phyloP scores from a whole-genome alignment of 257 asterid genomes.

The Henckelia pumila region DNA sequence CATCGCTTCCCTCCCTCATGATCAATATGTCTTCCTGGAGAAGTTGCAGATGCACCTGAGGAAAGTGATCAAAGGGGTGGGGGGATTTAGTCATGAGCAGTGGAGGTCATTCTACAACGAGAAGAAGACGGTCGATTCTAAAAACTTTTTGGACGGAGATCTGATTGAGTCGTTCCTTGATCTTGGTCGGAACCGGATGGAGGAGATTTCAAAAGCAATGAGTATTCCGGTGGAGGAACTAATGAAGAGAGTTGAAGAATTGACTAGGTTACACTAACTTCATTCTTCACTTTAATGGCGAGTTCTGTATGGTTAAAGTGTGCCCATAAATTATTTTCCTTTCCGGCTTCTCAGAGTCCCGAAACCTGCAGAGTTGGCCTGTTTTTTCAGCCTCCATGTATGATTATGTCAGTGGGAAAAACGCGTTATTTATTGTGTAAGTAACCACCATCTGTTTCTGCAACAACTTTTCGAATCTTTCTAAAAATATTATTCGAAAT shows the following conservation, averaged over 20 bases:
- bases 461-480: no score
- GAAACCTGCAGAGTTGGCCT: neutral
- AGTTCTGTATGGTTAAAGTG: neutral
- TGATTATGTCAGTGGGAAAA: neutral
- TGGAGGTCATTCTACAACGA: conserved; percentile 95
- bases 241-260: conserved; percentile 94
- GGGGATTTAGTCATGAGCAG: conserved; percentile 91
- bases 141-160: conserved; percentile 90
- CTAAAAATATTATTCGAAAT: neutral
- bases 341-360: neutral
- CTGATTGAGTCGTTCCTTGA: conserved; percentile 87
- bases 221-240: conserved; percentile 74
- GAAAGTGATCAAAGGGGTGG: conserved; percentile 93
- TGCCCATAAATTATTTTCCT: neutral
- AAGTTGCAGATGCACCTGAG: conserved; percentile 70
- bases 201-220: conserved; percentile 74
- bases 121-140: conserved; percentile 78
- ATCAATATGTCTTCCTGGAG: conserved; percentile 73
- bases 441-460: neutral
- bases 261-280: conserved; percentile 78
- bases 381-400: neutral
- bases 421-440: neutral
- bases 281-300: neutral
- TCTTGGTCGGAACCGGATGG: conserved; percentile 73
- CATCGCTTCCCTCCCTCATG: conserved; percentile 86